A percentile compares a stretch with the other conserved stretches of the same genome.
Conservation (phyloP, 371 early-diverging fungal species). For the Apophysomyces variabilis region DNA sequence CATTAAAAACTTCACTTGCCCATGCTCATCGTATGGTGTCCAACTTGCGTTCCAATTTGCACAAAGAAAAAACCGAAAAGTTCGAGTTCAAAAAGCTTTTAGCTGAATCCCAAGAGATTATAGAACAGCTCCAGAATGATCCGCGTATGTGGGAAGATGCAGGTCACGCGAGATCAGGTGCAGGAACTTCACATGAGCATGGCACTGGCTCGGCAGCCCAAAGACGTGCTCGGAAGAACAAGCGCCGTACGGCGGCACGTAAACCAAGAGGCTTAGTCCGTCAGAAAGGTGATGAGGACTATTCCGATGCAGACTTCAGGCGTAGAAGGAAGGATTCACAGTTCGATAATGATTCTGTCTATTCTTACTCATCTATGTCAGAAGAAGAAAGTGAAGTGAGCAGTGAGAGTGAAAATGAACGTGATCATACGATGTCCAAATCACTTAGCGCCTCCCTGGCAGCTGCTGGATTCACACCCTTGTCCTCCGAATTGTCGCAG, state of each 20-base stretch:
- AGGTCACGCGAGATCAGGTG: constrained; percentile 18
- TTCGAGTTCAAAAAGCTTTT: constrained; percentile 66
- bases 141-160: constrained; percentile 52
- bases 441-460: constrained; percentile 1
- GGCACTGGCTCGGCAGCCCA: background rate
- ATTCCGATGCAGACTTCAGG: constrained; percentile 21
- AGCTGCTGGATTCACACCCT: constrained; percentile 25
- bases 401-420: constrained; percentile 33
- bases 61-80: constrained; percentile 62
- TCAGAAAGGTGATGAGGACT: constrained; percentile 23
- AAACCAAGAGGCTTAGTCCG: constrained; percentile 22
- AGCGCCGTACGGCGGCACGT: constrained; percentile 22
- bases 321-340: constrained; percentile 30
- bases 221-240: constrained; percentile 22
- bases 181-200: constrained; percentile 7
- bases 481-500: constrained; percentile 38
- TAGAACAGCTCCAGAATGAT: constrained; percentile 64
- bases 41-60: constrained; percentile 47
- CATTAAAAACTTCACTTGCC: constrained; percentile 45
- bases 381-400: constrained; percentile 28
- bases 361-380: constrained; percentile 31
- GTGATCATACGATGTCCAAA: constrained; percentile 10
- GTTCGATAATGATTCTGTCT: constrained; percentile 20
- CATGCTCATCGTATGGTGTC: constrained; percentile 57
- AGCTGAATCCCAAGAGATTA: constrained; percentile 64